These are phyloP conservation scores for Hypericum androsaemum DNA, from an alignment of 345 rosid genomes.

Conservation along the genomic window DNA sequence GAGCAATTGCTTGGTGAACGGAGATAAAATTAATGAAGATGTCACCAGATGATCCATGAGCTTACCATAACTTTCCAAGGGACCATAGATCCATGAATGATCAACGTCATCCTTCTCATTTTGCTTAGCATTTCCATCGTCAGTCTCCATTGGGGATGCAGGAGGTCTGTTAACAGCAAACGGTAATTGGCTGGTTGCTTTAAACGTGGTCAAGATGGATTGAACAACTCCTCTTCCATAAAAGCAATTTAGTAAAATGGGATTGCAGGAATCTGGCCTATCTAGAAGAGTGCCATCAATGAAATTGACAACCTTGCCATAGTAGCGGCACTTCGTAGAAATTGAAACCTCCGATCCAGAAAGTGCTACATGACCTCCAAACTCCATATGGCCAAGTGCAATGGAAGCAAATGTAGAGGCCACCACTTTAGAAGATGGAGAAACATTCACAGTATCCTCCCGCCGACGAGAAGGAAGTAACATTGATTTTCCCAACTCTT, in stretches of 20 bases:
- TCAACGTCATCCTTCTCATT: constrained; percentile 57
- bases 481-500: constrained; percentile 93
- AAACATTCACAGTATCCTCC: constrained; percentile 70
- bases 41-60: constrained; percentile 94
- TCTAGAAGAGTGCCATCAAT: constrained; percentile 75
- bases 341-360: constrained; percentile 47
- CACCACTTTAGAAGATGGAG: constrained; percentile 73
- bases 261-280: constrained; percentile 86
- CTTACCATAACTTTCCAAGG: constrained; percentile 79
- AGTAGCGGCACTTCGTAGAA: constrained; percentile 89
- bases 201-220: constrained; percentile 79
- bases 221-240: constrained; percentile 77
- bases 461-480: constrained; percentile 88
- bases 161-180: constrained; percentile 57
- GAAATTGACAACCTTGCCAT: constrained; percentile 87
- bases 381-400: constrained; percentile 66
- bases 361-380: constrained; percentile 45
- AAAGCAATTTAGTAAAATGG: constrained; percentile 65
- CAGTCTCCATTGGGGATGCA: constrained; percentile 87
- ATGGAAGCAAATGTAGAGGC: constrained; percentile 76
- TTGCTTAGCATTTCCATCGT: constrained; percentile 55
- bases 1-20: constrained; percentile 75
- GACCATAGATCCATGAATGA: constrained; percentile 86
- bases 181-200: constrained; percentile 84
- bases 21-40: constrained; percentile 78